phyloP scores from a whole-genome alignment of 2,329 filamentous ascomycete genomes.

The Alternaria sp. region DNA sequence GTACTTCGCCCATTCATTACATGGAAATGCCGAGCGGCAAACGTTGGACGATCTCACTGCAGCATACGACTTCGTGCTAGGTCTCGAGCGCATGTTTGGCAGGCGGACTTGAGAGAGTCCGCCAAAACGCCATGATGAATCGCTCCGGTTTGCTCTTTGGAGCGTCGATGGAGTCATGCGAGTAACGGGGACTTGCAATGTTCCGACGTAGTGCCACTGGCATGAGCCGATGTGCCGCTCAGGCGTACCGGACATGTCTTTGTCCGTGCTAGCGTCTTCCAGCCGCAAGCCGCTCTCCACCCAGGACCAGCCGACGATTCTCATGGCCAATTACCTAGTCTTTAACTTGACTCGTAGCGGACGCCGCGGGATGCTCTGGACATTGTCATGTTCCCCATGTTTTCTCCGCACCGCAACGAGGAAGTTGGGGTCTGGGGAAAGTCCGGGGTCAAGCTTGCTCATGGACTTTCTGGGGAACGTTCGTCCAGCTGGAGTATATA shows the following conservation, averaged over 20 bases:
- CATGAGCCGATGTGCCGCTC: not conserved
- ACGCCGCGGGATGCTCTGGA: not conserved
- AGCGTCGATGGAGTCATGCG: not conserved
- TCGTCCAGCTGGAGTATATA: constrained; percentile 28
- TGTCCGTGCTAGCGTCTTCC: constrained; percentile 9
- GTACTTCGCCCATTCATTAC: not conserved
- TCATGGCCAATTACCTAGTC: not conserved
- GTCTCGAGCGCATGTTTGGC: not conserved
- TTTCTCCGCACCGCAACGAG: not conserved
- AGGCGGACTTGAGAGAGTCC: constrained; percentile 18
- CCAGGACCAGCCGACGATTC: not conserved
- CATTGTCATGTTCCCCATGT: not conserved
- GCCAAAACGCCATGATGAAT: constrained; percentile 1
- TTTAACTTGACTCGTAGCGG: not conserved
- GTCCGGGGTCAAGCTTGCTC: constrained; percentile 20
- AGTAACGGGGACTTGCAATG: not conserved
- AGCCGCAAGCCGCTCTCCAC: not conserved
- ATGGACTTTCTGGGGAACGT: constrained; percentile 26
- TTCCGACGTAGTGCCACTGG: not conserved
- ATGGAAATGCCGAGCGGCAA: not conserved
- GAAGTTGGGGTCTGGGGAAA: constrained; percentile 29
- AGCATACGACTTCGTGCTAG: not conserved
- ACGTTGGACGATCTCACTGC: not conserved
- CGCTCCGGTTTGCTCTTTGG: not conserved
- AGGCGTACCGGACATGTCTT: constrained; percentile 13